Percentiles rank a stretch among this genome's conserved stretches.
Evolutionary conservation across 2,329 filamentous ascomycete species (phyloP).

Genomic region (Talaromyces sp.): DNA sequence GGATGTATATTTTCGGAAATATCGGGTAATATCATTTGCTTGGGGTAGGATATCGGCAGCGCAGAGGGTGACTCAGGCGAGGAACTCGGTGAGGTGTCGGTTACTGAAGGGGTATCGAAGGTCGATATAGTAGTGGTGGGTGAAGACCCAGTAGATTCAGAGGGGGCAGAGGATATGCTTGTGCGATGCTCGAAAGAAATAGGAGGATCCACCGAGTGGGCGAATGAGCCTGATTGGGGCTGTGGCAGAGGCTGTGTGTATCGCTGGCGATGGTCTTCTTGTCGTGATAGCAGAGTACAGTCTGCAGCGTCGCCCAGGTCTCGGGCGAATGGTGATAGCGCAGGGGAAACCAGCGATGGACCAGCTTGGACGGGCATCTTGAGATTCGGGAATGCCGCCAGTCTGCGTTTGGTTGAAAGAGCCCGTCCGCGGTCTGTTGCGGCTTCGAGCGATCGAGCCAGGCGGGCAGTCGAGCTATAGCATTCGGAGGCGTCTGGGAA

Average conservation of each 20-base stretch:
- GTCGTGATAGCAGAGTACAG: constrained; percentile 12
- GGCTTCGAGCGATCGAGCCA: constrained; percentile 20
- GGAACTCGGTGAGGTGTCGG: constrained; percentile 84
- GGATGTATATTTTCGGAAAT: constrained; percentile 19
- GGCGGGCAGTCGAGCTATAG: constrained; percentile 17
- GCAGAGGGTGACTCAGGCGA: constrained; percentile 86
- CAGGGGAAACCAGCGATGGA: constrained; percentile 34
- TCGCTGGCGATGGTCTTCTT: constrained; percentile 21
- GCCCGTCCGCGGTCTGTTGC: constrained; percentile 22
- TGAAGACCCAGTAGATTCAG: constrained; percentile 86
- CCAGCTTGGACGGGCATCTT: constrained; percentile 37
- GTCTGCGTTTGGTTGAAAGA: constrained; percentile 25
- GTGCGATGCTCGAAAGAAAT: constrained; percentile 33
- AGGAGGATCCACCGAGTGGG: constrained; percentile 1
- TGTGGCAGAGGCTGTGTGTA: constrained; percentile 5
- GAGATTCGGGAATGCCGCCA: constrained; percentile 11
- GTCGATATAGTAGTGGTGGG: constrained; percentile 92
- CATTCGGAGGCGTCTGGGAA: constrained; percentile 23
- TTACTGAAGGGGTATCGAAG: constrained; percentile 82
- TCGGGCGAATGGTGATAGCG: constrained; percentile 50
- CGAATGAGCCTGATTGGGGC: constrained; percentile 3
- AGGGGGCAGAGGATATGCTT: constrained; percentile 43
- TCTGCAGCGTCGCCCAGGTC: constrained; percentile 37
- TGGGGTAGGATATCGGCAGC: constrained; percentile 50
- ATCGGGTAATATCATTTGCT: constrained; percentile 28